These are phyloP conservation scores for Parasitella parasitica DNA, from an alignment of 371 early-diverging fungal species.

Conservation along the genomic window DNA sequence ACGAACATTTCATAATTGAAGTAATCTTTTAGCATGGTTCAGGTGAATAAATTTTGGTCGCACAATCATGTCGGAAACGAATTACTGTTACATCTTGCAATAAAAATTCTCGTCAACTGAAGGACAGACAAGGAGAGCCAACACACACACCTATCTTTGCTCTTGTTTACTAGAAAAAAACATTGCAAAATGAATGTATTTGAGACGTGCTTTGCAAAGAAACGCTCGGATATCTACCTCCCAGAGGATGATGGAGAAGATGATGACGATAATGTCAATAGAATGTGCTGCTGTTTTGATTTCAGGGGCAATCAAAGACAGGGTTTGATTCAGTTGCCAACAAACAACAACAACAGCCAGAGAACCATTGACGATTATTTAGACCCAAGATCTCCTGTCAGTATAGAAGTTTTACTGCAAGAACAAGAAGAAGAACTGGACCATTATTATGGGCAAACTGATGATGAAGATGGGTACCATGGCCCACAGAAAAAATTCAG, in stretches of 20 bases:
- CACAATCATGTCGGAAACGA: neutral
- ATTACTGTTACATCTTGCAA: neutral
- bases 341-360: neutral
- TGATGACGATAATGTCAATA: neutral
- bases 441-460: conserved; percentile 14
- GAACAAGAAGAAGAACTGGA: conserved; percentile 24
- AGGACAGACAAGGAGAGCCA: neutral
- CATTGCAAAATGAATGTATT: neutral
- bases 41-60: no score
- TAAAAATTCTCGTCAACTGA: neutral
- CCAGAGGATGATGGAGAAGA: conserved; percentile 8
- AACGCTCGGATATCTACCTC: conserved; percentile 5
- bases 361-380: conserved; percentile 12
- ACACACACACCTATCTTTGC: no score
- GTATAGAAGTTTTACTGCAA: conserved; percentile 8
- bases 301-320: neutral
- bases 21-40: neutral
- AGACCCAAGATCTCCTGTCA: conserved; percentile 13
- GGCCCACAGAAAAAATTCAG: neutral
- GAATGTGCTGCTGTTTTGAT: neutral
- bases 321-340: conserved; percentile 8
- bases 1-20: no score
- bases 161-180: neutral
- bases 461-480: conserved; percentile 9
- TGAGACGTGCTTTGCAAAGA: neutral